Evolutionary conservation across 768 basidiomycete genomes (phyloP), one percentile per base, ranked within the genome.

Genomic region (Fistulinella prunicolor): DNA sequence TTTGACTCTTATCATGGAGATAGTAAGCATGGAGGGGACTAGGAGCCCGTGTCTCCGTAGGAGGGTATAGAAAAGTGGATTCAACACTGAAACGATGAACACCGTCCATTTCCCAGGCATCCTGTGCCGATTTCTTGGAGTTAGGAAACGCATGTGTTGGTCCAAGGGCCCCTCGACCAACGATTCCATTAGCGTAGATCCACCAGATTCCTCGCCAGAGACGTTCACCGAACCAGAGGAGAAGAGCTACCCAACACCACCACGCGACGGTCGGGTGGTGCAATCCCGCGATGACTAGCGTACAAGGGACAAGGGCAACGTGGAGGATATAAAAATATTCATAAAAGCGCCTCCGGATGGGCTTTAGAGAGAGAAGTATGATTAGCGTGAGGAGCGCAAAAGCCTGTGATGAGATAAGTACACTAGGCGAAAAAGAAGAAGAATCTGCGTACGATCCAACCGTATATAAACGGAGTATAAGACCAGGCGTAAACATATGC

Each of bases 271-370:
- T 70, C 2, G 83, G 83, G 57, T 88, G 84, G 59, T 90, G 88
- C 0, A 89, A 63, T 16, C 79, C 83, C 5, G 82, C 73, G 47
- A 76, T 70, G 37, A 81, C 66, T 37, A 90, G 69, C 35, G 80
- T 82, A n/a, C 75, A 59, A 35, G 86, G 77, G 24, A 83, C 79
- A 20, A 87, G 73, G 26, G 81, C 58, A 36, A 89, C 63, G 59
- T 90, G 88, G 19, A 76, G 56, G 51, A 76, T 66, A 57, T 85
- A 89, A 70, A 90, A 90, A 6, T 71, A 55, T 63, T 87, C 80
- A 59, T 82, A 85, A 58, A 73, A 76, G 3, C 66, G 68, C 24
- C 69, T 72, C 28, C 85, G 73, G 40, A 87, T 57, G 4, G 77
- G 71, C 13, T 67, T 62, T 12, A 82, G 50, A 21, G 83, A 84